These are phyloP conservation scores for Heliamphora exappendiculata DNA, from an alignment of 148 eudicot genomes.

Conservation along the genomic window DNA sequence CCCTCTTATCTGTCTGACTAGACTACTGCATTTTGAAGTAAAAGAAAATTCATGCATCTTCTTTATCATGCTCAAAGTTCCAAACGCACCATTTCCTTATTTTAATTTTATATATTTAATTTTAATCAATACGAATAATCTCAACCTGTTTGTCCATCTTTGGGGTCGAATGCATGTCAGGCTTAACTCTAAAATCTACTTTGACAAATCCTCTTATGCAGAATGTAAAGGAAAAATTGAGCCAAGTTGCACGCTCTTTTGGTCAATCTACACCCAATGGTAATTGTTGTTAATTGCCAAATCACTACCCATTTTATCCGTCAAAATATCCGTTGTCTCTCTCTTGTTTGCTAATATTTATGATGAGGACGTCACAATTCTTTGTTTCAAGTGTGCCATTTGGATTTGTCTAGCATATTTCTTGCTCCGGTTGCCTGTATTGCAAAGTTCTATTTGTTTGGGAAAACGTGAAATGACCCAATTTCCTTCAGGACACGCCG, in stretches of 20 bases:
- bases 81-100: neutral
- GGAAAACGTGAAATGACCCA: neutral
- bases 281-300: conserved; percentile 17
- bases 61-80: neutral
- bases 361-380: neutral
- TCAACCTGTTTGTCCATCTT: neutral
- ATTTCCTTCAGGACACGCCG: neutral
- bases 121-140: neutral
- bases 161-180: neutral
- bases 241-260: conserved; percentile 62
- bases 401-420: neutral
- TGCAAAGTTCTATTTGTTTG: neutral
- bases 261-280: conserved; percentile 42
- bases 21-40: neutral
- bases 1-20: neutral
- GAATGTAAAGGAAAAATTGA: conserved; percentile 67
- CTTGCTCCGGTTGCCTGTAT: neutral
- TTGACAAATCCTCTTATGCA: conserved; percentile 22
- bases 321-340: neutral
- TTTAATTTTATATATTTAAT: neutral
- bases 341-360: neutral
- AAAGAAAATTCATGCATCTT: neutral
- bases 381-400: neutral
- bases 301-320: neutral
- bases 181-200: neutral